A percentile compares a stretch with the other conserved stretches of the same genome.
phyloP scores from a whole-genome alignment of 768 basidiomycete genomes.

The Rubroboletus satanas region DNA sequence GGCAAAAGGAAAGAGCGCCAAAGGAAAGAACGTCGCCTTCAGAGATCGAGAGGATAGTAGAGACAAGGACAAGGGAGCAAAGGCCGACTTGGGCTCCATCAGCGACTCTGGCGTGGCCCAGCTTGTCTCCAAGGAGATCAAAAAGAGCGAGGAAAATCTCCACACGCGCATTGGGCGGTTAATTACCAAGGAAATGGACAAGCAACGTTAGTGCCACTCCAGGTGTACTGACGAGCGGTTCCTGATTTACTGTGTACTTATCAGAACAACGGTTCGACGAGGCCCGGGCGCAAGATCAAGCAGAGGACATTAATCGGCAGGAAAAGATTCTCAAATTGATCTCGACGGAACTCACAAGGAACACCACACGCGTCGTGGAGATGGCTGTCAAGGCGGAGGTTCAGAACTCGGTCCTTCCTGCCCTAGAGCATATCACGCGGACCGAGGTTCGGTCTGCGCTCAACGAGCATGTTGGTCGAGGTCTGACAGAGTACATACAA shows the following conservation, averaged over 20 bases:
- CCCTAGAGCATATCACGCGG: conserved; percentile 78
- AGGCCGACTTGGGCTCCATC: conserved; percentile 29
- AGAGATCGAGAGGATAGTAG: conserved; percentile 54
- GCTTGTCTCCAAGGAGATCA: conserved; percentile 70
- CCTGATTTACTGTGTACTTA: conserved; percentile 2
- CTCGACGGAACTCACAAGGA: conserved; percentile 80
- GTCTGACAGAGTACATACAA: conserved; percentile 67
- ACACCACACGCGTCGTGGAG: conserved; percentile 86
- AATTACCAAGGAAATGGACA: conserved; percentile 85
- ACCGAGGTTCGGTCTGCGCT: conserved; percentile 75
- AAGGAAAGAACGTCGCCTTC: conserved; percentile 59
- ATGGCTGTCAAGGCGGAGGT: conserved; percentile 84
- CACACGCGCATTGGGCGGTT: conserved; percentile 74
- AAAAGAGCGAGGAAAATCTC: conserved; percentile 76
- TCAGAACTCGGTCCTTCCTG: conserved; percentile 77
- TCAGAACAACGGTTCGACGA: conserved; percentile 84
- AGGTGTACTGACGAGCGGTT: not conserved
- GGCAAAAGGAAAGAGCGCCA: conserved; percentile 45
- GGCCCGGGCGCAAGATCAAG: conserved; percentile 69
- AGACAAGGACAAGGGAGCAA: conserved; percentile 33
- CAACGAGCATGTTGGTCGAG: conserved; percentile 72
- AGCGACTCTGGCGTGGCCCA: conserved; percentile 56
- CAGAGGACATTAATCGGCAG: conserved; percentile 78
- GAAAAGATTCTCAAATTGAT: conserved; percentile 89
- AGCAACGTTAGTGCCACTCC: conserved; percentile 61